phyloP scores from a whole-genome alignment of 179 eudicot species.

The Camellia oleifera region DNA sequence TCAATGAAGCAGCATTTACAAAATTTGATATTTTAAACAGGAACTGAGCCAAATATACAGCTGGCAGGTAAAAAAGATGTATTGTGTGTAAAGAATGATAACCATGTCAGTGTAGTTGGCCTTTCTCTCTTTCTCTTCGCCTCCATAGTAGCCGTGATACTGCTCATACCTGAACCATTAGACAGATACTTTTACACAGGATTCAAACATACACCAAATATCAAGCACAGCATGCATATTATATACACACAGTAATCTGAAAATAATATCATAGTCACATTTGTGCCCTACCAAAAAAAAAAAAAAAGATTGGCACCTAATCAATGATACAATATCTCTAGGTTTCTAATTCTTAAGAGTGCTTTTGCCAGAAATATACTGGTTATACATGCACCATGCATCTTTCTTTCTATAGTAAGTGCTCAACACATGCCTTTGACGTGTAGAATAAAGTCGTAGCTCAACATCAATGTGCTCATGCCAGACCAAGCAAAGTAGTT shows the following conservation, averaged over 20 bases:
- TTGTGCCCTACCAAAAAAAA: background rate
- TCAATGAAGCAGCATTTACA: background rate
- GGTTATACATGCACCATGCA: background rate
- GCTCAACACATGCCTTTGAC: background rate
- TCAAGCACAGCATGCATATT: slow-evolving; percentile 6
- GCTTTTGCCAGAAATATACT: background rate
- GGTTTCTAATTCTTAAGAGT: background rate
- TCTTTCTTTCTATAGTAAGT: background rate
- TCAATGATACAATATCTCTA: background rate
- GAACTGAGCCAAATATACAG: background rate
- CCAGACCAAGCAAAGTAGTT: too few relatives aligned
- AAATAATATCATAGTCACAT: background rate
- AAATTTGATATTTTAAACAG: background rate
- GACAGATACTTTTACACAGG: background rate
- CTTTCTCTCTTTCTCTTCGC: slow-evolving; percentile 76
- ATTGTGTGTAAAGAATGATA: background rate
- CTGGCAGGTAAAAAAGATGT: background rate
- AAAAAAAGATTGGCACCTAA: background rate
- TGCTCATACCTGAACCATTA: slow-evolving; percentile 72
- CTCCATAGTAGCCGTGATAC: slow-evolving; percentile 78
- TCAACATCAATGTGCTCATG: too few relatives aligned
- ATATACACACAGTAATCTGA: too few relatives aligned
- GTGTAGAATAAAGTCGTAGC: too few relatives aligned
- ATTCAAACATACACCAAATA: background rate
- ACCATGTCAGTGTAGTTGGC: slow-evolving; percentile 93